Conservation (phyloP, 2,329 filamentous ascomycete genomes). For the Fusarium transvaalense region DNA sequence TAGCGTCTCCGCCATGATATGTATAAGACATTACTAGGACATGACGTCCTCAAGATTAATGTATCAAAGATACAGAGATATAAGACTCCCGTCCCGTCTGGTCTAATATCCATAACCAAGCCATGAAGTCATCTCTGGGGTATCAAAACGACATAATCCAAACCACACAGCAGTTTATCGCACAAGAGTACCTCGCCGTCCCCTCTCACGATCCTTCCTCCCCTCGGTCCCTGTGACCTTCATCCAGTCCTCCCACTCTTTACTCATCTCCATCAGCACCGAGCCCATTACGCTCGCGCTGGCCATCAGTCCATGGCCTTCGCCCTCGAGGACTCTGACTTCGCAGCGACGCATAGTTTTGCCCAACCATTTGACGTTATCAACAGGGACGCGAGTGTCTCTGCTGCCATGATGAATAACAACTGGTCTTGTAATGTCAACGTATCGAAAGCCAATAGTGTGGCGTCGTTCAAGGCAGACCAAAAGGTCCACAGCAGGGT, state of each 20-base stretch:
- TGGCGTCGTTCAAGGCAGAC: conserved; percentile 93
- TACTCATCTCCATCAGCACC: conserved; percentile 93
- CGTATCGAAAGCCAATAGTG: conserved; percentile 94
- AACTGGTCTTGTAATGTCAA: conserved; percentile 91
- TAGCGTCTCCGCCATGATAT: conserved; percentile 16
- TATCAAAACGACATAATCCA: conserved; percentile 32
- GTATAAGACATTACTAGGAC: conserved; percentile 44
- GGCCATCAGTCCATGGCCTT: conserved; percentile 96
- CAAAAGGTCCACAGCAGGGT: conserved; percentile 92
- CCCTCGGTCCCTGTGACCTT: conserved; percentile 65
- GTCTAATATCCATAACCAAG: conserved; percentile 1
- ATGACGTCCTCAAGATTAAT: conserved; percentile 42
- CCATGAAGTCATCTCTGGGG: conserved; percentile 21
- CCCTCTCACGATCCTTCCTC: conserved; percentile 52
- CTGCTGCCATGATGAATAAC: conserved; percentile 94
- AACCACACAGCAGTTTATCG: conserved; percentile 20
- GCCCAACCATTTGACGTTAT: conserved; percentile 94
- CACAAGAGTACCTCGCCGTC: conserved; percentile 46
- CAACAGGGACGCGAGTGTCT: conserved; percentile 91
- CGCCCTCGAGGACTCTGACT: conserved; percentile 88
- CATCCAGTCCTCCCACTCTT: conserved; percentile 93
- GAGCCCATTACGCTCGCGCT: conserved; percentile 92
- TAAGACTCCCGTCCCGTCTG: conserved; percentile 7
- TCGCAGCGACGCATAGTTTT: conserved; percentile 95
- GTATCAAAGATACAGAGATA: conserved; percentile 34